Percentiles rank a stretch among this genome's conserved stretches.
Evolutionary conservation across 495 filamentous ascomycete genomes (phyloP).

Genomic region (Physcia stellaris): DNA sequence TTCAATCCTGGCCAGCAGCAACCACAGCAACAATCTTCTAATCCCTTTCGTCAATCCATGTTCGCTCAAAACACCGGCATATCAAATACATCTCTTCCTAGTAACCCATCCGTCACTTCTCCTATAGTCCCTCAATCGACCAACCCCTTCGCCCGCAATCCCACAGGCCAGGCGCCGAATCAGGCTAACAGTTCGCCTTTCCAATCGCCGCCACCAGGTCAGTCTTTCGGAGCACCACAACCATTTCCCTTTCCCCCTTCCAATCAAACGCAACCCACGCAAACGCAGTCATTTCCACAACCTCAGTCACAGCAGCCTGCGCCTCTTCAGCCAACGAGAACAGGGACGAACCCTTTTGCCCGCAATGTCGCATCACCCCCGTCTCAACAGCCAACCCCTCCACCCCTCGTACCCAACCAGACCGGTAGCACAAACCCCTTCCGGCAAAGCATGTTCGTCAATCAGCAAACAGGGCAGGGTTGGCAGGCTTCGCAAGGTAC

Average conservation of each 20-base stretch:
- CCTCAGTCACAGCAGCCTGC: conserved; percentile 17
- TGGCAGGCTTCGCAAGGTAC: conserved; percentile 77
- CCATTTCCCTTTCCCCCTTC: conserved; percentile 2
- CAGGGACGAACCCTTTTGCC: conserved; percentile 37
- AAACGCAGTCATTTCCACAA: conserved; percentile 27
- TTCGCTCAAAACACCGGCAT: conserved; percentile 43
- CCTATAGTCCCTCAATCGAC: conserved; percentile 53
- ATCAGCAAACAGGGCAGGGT: conserved; percentile 70
- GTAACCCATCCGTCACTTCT: conserved; percentile 20
- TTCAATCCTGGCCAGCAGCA: conserved; percentile 30
- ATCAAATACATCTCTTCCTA: conserved; percentile 19
- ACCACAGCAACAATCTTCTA: conserved; percentile 56
- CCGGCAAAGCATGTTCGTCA: conserved; percentile 74
- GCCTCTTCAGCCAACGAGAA: conserved; percentile 16
- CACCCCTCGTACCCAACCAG: conserved; percentile 48
- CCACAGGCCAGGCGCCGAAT: conserved; percentile 23
- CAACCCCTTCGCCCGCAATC: conserved; percentile 65
- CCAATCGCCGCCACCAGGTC: conserved; percentile 14
- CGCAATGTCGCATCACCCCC: conserved; percentile 27
- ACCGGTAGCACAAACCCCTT: conserved; percentile 94
- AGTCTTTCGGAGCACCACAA: conserved; percentile 4
- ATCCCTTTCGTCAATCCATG: conserved; percentile 83
- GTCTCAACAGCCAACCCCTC: conserved; percentile 25
- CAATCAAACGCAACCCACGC: conserved; percentile 7
- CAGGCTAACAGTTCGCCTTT: conserved; percentile 17